A percentile compares a stretch with the other conserved stretches of the same genome.
Evolutionary conservation across 148 eudicot genomes (phyloP).

Genomic region (Spergularia marina): DNA sequence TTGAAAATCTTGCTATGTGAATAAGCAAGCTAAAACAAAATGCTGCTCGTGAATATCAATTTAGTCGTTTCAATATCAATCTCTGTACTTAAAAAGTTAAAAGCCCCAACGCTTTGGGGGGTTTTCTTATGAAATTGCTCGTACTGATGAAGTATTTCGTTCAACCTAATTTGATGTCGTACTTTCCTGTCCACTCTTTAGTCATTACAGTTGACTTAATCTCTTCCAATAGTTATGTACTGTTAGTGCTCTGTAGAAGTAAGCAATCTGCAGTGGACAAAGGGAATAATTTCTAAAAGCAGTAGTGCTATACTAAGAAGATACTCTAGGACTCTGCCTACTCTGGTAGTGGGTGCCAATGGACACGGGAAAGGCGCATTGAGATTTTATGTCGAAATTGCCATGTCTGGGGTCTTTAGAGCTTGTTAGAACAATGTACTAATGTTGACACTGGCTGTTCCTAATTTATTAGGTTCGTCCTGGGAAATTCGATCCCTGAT

Average conservation of each 20-base stretch:
- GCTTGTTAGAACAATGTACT: neutral
- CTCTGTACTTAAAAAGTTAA: too few relatives aligned
- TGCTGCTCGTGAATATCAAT: too few relatives aligned
- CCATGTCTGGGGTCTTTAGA: neutral
- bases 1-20: neutral
- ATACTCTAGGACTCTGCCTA: neutral
- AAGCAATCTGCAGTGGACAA: neutral
- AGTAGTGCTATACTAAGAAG: slow-evolving; percentile 1
- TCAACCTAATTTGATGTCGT: neutral
- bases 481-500: too few relatives aligned
- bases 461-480: too few relatives aligned
- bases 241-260: neutral
- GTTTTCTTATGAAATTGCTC: neutral
- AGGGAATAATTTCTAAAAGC: slow-evolving; percentile 8
- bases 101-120: too few relatives aligned
- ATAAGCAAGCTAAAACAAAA: too few relatives aligned
- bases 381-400: neutral
- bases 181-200: neutral
- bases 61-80: too few relatives aligned
- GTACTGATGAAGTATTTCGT: neutral
- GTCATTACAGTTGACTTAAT: neutral
- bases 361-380: neutral
- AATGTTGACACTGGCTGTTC: neutral
- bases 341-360: slow-evolving; percentile 1
- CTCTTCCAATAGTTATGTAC: neutral